Percentiles rank a stretch among this genome's conserved stretches.
These are phyloP conservation scores for Guyanaporus albipodus DNA, from an alignment of 768 basidiomycete genomes.

Conservation along the genomic window DNA sequence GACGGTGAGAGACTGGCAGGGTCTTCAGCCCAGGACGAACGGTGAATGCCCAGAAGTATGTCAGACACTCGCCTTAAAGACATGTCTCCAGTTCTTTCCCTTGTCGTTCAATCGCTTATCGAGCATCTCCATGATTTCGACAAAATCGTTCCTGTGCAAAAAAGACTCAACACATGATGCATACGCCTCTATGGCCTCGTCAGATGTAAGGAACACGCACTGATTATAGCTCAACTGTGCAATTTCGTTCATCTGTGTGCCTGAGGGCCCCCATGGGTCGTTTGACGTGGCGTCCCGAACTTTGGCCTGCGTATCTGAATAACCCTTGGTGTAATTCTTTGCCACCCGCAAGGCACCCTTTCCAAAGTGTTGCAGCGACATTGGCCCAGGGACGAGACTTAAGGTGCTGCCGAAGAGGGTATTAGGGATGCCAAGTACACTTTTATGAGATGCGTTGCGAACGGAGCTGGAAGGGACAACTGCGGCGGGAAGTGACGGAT, in stretches of 20 bases:
- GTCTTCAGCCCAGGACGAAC: constrained; percentile 9
- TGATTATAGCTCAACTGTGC: constrained; percentile 97
- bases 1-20: constrained; percentile 73
- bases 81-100: constrained; percentile 99
- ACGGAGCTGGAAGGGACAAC: constrained; percentile 15
- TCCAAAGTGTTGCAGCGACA: constrained; percentile 74
- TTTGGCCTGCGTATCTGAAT: constrained; percentile 93
- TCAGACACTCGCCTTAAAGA: constrained; percentile 77
- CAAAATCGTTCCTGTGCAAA: constrained; percentile 75
- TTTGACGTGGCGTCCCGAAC: constrained; percentile 96
- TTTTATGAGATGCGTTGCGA: constrained; percentile 13
- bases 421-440: constrained; percentile 12
- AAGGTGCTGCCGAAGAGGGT: constrained; percentile 1
- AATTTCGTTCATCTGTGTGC: constrained; percentile 98
- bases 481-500: constrained; percentile 1
- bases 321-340: constrained; percentile 95
- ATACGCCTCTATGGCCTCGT: neutral
- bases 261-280: constrained; percentile 97
- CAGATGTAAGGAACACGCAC: constrained; percentile 42
- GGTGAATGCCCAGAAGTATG: neutral
- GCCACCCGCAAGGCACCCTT: constrained; percentile 83
- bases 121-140: constrained; percentile 99
- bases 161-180: neutral
- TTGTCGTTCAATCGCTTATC: constrained; percentile 98
- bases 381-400: constrained; percentile 12